Base-by-base conservation (phyloP, 108 stramenopile genomes). In the Fistulifera pelliculosa region DNA sequence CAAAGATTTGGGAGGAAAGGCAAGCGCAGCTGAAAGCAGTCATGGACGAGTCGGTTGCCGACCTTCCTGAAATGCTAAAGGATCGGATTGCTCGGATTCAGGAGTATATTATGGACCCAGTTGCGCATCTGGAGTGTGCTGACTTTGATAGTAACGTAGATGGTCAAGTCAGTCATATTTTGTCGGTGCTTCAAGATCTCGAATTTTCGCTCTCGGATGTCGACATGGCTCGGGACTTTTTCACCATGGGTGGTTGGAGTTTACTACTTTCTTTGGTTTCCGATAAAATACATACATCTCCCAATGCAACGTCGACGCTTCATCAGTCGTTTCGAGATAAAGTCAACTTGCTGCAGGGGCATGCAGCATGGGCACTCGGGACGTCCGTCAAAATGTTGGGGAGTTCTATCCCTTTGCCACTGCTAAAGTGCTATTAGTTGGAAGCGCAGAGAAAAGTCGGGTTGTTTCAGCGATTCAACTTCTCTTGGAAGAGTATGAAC, bases 141-240 rank as follows among this genome's bases (percentile, higher is more conserved):
- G 69, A 81, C 8, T 62, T 28, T 11, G 65, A 45, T 2, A 49
- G 4, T 17, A 27, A 1, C 1, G 14, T 45, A 26, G 12, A 39
- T 16, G 2, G 41, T 67, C 21, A 49, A 49, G 31, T 35, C 31
- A 35, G 31, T 35, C 14, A 69, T 67, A 27, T 90, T 26, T 38
- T 88, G 0, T 58, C 49, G 7, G 73, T 83, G 10, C 56, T 97
- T 3, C 49, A 65, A 19, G 92, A 92, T 72, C 56, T 97, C 59
- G 94, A 94, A 62, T 90, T 80, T 58, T 82, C 83, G 31, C 54
- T 97, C 17, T 73, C 84, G 8, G 96, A 97, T 61, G 52, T 97
- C 8, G 96, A 97, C 60, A 90, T 87, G 77, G 88, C 96, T 5
- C 75, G 94, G 12, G 96, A 97, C 56, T 95, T 97, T 64, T 81